A percentile compares a stretch with the other conserved stretches of the same genome.
phyloP scores from a whole-genome alignment of 2,329 filamentous ascomycete species.

The Colletotrichum tabaci region DNA sequence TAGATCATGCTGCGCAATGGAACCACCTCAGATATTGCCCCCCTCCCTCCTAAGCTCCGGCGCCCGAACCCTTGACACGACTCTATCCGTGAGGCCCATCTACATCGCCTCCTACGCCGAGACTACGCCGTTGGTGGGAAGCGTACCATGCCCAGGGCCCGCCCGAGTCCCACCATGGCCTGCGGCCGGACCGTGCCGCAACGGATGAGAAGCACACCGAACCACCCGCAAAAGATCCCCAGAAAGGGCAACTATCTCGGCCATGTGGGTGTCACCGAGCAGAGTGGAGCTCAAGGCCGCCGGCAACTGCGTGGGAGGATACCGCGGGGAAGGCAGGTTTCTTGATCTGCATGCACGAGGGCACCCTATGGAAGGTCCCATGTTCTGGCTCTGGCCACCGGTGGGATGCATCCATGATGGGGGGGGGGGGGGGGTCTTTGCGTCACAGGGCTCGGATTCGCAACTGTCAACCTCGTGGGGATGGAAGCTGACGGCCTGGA shows the following conservation, averaged over 20 bases:
- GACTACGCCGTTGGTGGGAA: conserved; percentile 69
- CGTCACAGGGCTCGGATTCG: background rate
- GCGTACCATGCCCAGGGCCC: conserved; percentile 69
- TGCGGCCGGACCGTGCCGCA: conserved; percentile 67
- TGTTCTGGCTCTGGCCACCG: conserved; percentile 44
- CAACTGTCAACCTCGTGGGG: conserved; percentile 59
- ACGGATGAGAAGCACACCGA: conserved; percentile 52
- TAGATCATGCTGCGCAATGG: no score
- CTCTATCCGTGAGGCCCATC: conserved; percentile 68
- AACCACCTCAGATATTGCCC: background rate
- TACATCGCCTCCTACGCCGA: conserved; percentile 63
- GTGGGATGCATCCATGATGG: conserved; percentile 33
- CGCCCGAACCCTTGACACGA: conserved; percentile 65
- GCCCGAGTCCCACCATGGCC: conserved; percentile 64
- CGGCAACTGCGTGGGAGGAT: conserved; percentile 67
- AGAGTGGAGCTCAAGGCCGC: conserved; percentile 65
- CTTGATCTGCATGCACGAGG: conserved; percentile 62
- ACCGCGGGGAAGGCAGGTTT: conserved; percentile 69
- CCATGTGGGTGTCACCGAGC: conserved; percentile 67
- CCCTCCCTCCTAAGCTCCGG: background rate
- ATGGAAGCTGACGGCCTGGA: conserved; percentile 63
- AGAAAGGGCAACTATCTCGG: conserved; percentile 67
- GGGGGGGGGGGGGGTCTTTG: conserved; percentile 28
- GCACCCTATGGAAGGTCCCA: conserved; percentile 63
- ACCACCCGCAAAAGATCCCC: conserved; percentile 69